These are phyloP conservation scores for Exsudoporus frostii DNA, from an alignment of 768 basidiomycete genomes.

Conservation along the genomic window DNA sequence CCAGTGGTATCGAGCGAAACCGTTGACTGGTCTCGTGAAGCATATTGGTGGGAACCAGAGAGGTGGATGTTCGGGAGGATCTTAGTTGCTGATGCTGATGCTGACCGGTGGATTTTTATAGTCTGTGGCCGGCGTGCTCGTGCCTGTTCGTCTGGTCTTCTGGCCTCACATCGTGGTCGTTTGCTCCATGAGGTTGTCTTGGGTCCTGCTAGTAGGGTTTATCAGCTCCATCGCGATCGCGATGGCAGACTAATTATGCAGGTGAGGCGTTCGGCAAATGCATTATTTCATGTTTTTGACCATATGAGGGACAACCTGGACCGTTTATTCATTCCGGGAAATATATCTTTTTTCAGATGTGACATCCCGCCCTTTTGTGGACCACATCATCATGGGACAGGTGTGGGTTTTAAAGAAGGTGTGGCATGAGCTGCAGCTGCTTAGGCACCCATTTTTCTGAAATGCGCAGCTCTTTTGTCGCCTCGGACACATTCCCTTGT, in stretches of 20 bases:
- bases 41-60: background rate
- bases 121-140: slow-evolving; percentile 15
- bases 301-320: slow-evolving; percentile 27
- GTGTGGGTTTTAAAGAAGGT: slow-evolving; percentile 7
- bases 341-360: slow-evolving; percentile 18
- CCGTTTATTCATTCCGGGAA: slow-evolving; percentile 25
- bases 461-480: slow-evolving; percentile 7
- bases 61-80: slow-evolving; percentile 6
- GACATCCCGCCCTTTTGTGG: slow-evolving; percentile 19
- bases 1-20: background rate
- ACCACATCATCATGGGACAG: slow-evolving; percentile 5
- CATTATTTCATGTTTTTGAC: slow-evolving; percentile 22
- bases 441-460: slow-evolving; percentile 7
- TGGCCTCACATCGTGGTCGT: slow-evolving; percentile 8
- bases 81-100: slow-evolving; percentile 12
- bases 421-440: slow-evolving; percentile 8
- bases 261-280: slow-evolving; percentile 27
- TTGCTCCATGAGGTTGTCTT: slow-evolving; percentile 23
- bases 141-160: slow-evolving; percentile 11
- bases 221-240: slow-evolving; percentile 26
- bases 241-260: slow-evolving; percentile 20
- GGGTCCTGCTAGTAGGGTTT: slow-evolving; percentile 17
- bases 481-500: slow-evolving; percentile 5
- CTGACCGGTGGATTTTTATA: slow-evolving; percentile 27
- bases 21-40: background rate